A percentile compares a stretch with the other conserved stretches of the same genome.
These are phyloP conservation scores for Tillandsia leiboldiana DNA, from an alignment of 176 grass and related monocot genomes.

Conservation along the genomic window DNA sequence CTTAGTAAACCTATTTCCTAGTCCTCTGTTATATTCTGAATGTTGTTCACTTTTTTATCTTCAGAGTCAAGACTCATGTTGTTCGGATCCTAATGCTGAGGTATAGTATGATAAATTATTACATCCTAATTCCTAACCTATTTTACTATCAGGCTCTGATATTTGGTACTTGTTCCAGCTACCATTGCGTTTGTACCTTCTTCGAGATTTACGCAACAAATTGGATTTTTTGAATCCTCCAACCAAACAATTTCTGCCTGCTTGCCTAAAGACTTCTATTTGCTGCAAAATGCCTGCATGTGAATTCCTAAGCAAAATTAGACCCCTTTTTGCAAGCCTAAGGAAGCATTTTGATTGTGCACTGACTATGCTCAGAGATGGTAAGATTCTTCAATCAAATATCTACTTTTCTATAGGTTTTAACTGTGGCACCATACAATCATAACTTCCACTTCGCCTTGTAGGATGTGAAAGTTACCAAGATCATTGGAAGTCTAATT, in stretches of 20 bases:
- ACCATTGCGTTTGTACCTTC: constrained; percentile 67
- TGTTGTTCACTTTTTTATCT: constrained; percentile 12
- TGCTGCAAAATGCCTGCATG: constrained; percentile 26
- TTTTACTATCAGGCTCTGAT: neutral
- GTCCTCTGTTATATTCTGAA: neutral
- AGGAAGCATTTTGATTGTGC: constrained; percentile 31
- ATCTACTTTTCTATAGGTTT: too few species aligned
- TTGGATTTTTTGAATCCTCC: constrained; percentile 42
- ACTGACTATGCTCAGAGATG: constrained; percentile 52
- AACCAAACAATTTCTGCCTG: constrained; percentile 30
- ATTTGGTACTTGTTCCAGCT: constrained; percentile 39
- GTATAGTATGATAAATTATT: constrained; percentile 15
- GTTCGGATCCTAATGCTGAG: constrained; percentile 62
- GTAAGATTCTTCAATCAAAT: constrained; percentile 28
- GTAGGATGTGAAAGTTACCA: constrained; percentile 47
- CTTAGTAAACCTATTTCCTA: too few species aligned
- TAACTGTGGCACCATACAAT: too few species aligned
- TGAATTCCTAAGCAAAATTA: constrained; percentile 49
- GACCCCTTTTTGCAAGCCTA: neutral
- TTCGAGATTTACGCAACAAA: constrained; percentile 67
- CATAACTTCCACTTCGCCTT: neutral
- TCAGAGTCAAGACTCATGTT: constrained; percentile 44
- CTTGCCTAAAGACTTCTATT: constrained; percentile 30
- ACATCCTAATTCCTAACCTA: too few species aligned
- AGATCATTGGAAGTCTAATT: constrained; percentile 65